Evolutionary conservation across 2,329 filamentous ascomycete genomes (phyloP).

Genomic region (Penicillium sp.): DNA sequence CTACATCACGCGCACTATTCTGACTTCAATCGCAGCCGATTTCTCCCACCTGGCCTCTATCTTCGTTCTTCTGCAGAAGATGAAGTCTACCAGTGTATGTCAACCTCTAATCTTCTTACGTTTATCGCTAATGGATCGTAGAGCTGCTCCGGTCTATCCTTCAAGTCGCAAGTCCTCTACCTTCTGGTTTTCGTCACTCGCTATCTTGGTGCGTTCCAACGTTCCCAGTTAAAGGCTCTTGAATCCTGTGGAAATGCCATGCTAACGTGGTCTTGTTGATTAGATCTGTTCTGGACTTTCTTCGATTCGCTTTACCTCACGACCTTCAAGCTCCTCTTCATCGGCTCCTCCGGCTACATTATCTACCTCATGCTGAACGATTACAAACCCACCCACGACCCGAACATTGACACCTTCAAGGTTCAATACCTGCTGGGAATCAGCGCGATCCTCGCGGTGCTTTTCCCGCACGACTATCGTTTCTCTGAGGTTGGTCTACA

Average conservation of each 20-base stretch:
- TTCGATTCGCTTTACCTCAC: conserved; percentile 87
- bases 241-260: not conserved
- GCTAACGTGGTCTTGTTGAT: not conserved
- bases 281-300: conserved; percentile 80
- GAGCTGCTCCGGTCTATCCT: conserved; percentile 97
- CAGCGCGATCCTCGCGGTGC: conserved; percentile 72
- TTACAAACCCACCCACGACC: conserved; percentile 96
- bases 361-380: conserved; percentile 97
- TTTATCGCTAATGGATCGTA: conserved; percentile 40
- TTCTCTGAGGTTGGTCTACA: conserved; percentile 58
- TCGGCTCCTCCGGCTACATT: conserved; percentile 85
- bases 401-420: conserved; percentile 95
- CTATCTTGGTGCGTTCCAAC: conserved; percentile 68
- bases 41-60: conserved; percentile 94
- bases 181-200: conserved; percentile 89
- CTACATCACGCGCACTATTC: not conserved
- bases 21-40: conserved; percentile 66
- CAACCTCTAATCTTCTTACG: conserved; percentile 10
- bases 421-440: conserved; percentile 90
- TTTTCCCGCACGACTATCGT: conserved; percentile 85
- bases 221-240: not conserved
- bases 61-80: conserved; percentile 93
- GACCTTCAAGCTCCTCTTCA: conserved; percentile 94
- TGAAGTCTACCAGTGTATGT: conserved; percentile 84
- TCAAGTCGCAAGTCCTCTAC: conserved; percentile 97